phyloP scores from a whole-genome alignment of 371 early-diverging fungal species.

The Mortierella sp. region DNA sequence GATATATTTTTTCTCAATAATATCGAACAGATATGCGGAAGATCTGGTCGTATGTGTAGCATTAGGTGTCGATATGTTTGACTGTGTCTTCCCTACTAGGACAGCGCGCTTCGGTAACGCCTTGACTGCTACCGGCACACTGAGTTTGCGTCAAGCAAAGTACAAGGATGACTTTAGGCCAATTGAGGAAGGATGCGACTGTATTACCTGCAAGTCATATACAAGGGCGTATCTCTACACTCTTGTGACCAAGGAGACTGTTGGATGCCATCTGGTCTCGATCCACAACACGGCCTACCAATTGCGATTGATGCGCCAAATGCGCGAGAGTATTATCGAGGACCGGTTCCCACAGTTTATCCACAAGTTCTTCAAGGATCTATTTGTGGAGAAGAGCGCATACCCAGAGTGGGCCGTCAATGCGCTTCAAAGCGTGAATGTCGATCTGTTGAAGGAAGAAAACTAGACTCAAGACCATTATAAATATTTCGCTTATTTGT shows the following conservation, averaged over 20 bases:
- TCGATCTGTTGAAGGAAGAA: constrained; percentile 64
- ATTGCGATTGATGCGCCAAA: constrained; percentile 85
- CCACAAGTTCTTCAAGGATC: constrained; percentile 76
- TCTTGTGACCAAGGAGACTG: constrained; percentile 84
- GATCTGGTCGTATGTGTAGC: constrained; percentile 95
- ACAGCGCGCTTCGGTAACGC: constrained; percentile 97
- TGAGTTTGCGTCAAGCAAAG: constrained; percentile 74
- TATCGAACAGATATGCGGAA: constrained; percentile 86
- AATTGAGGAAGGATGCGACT: constrained; percentile 88
- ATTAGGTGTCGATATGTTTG: constrained; percentile 97
- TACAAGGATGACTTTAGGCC: constrained; percentile 77
- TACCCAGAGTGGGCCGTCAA: constrained; percentile 92
- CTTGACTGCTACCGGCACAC: constrained; percentile 82
- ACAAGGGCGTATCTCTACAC: constrained; percentile 84
- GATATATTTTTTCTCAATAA: not conserved
- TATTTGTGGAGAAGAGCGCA: constrained; percentile 72
- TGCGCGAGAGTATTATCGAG: constrained; percentile 80
- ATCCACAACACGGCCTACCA: constrained; percentile 95
- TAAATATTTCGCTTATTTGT: not conserved
- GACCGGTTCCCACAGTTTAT: constrained; percentile 88
- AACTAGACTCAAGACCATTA: not conserved
- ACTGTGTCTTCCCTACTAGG: constrained; percentile 98
- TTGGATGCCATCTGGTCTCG: constrained; percentile 92
- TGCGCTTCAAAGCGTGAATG: constrained; percentile 82
- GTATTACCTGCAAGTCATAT: constrained; percentile 88